Base-by-base conservation (phyloP, 768 basidiomycete species). In the Tricholoma bakamatsutake region DNA sequence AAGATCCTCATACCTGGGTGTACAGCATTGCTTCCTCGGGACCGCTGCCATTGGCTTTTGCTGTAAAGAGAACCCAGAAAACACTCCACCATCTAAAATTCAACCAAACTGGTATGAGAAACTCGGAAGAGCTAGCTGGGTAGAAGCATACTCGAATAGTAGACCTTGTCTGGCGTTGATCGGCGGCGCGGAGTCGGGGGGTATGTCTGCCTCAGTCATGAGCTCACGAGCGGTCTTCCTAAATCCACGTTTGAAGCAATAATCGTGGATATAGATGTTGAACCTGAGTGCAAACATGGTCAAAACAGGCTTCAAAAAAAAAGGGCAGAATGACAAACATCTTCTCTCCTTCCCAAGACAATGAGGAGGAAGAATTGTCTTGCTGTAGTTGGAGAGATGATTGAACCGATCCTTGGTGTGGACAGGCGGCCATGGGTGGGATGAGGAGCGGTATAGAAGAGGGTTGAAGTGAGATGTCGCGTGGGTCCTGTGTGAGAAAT, bases 181-280 rank as follows among this genome's bases (percentile, higher is more conserved):
- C 57, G 90, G 90, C 0, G 90, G 90, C 1, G 73, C 69, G 1
- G 86, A 75, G 53, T 88, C 83, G 3, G 72, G 64, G 0, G 82
- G 69, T 30, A 90, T 79, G 0, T 85, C 83, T 0, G 89, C 88
- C 64, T 92, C 90, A 12, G 43, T 40, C 61, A 82, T 70, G 43
- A 92, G 80, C 64, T 89, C 82, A 33, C 69, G 73, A 10, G 88
- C 88, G 1, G 90, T 89, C 66, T 85, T 88, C 62, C 69, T 73
- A 61, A 83, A 92, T 53, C 89, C 89, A 52, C 88, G 84, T 70
- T 92, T 92, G 64, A 66, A 72, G 72, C 90, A 91, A 64, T 92
- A 92, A 73, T 92, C 90, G 66, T 87, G 80, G 61, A 92, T 91
- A 72, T 92, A 92, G 66, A 91, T 89, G 71, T 91, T 90, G 69